Evolutionary conservation across 805 yeast species (phyloP), one percentile per base, ranked within the genome.

Genomic region (Pichia pseudocactophila): DNA sequence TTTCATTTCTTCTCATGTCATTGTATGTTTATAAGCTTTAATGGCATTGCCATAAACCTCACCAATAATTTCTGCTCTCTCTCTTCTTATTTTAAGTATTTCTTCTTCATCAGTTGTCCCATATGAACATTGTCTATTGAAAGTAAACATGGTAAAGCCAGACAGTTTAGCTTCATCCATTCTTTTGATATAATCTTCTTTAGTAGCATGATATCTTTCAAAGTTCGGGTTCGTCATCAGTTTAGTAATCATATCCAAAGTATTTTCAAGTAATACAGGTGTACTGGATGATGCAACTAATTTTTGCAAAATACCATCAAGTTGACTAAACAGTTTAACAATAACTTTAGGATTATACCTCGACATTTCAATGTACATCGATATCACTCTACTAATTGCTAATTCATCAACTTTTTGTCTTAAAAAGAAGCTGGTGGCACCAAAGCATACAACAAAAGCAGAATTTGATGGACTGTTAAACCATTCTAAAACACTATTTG

Each of bases 221-320:
- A 58, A 69, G 28, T 62, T 63, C 1, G 63, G 52, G 43, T 52
- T 42, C 15, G 52, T 50, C 15, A 69, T 58, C 39, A 64, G 52
- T 10, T 42, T 36, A 7, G 56, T 49, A 16, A 54, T 35, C 36
- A 59, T 46, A 16, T 49, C 48, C 43, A 60, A 43, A 4, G 54
- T 53, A 13, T 37, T 39, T 26, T 57, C 55, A 39, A 60, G 37
- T 22, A 60, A 40, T 6, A 49, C 41, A 0, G 58, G 41, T 1
- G 58, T 55, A 3, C 53, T 42, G 1, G 62, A 47, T 13, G 49
- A 43, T 4, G 47, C 54, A 10, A 53, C 49, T 32, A 56, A 55
- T 26, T 46, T 56, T 20, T 52, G 42, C 36, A 61, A 43, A 3
- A 59, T 40, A 2, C 34, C 30, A 8, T 50, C 43, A 17, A 50